Base-by-base conservation (phyloP, 2,329 filamentous ascomycete genomes). In the Cladosporium sp. region DNA sequence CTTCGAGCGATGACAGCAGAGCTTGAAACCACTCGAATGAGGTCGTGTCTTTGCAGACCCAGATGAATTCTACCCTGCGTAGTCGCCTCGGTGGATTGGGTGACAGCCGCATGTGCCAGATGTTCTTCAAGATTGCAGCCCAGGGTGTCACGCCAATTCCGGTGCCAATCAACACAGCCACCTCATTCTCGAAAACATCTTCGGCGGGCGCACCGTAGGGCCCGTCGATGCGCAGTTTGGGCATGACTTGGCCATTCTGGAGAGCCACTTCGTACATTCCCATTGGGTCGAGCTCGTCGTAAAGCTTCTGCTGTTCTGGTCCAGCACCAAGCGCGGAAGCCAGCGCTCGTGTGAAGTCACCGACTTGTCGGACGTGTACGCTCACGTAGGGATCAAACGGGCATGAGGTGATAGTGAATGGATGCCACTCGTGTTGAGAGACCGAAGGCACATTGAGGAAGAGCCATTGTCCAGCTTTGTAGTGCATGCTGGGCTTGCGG, bases 11-110 rank as follows among this genome's bases (percentile, higher is more conserved):
- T 0, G 87, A 88, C 13, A 98, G 80, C 1, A 98, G 82, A 1
- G 87, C 90, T 68, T 98, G 93, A 77, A 98, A 97, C 93, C 93
- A 98, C 72, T 97, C 93, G 64, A 98, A 98, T 0, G 91, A 95
- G 29, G 82, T 86, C 0, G 91, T 95, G 64, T 96, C 91, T 69
- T 88, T 93, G 79, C 92, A 96, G 45, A 97, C 85, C 93, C 93
- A 98, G 74, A 98, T 94, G 71, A 98, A 98, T 69, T 98, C 93
- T 27, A 98, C 92, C 68, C 93, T 86, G 53, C 90, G 87, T 40
- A 98, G 84, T 64, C 92, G 88, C 43, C 82, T 83, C 1, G 92
- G 91, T 19, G 91, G 88, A 73, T 96, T 93, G 7, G 92, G 91
- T 13, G 85, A 82, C 57, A 93, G 85, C 55, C 93, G 89, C 63